Base-by-base conservation (phyloP, 345 rosid species). In the Gossypium mustelinum region DNA sequence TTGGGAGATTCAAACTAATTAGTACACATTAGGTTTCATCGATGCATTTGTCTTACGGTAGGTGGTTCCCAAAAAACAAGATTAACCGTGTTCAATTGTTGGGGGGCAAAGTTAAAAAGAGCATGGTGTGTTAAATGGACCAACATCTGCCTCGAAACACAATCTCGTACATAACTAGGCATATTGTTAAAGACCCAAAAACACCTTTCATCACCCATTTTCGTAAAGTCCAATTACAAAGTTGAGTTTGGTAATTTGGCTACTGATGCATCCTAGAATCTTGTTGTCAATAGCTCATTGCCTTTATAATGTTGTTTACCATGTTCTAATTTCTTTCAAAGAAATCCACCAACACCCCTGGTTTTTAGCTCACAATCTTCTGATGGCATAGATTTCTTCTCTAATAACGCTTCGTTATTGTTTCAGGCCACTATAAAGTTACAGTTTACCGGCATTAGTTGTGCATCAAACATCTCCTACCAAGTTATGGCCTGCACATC, bases 401-500 rank as follows among this genome's bases (percentile, higher is more conserved):
- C 73, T 34, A 55, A 34, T 17, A 41, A 52, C 11, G 48, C 62
- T 29, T 54, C 3, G 62, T 54, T 70, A 29, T 54, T 39, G 41
- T 52, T 70, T n/a, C 73, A 29, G 62, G 62, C 29, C 27, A 54
- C 11, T 14, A 17, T 55, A 25, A 39, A 34, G 25, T 17, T 58
- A 54, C 45, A 27, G 61, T 34, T 54, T 9, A 8, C 25, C 14
- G 14, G 27, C 16, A 18, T 47, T 67, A 7, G 48, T 44, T 45
- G 55, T 70, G 47, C 73, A n/a, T 25, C 48, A 11, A 29, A 61
- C 20, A 70, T 54, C 50, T n/a, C 24, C 39, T 34, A 45, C 16
- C 44, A 41, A 60, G 80, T 77, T 56, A 92, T 92, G 94, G 89
- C 90, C 65, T 78, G 85, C 70, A 83, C 82, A 57, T 80, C 89